Conservation (phyloP, 768 basidiomycete genomes). For the Lentinula raphanica region DNA sequence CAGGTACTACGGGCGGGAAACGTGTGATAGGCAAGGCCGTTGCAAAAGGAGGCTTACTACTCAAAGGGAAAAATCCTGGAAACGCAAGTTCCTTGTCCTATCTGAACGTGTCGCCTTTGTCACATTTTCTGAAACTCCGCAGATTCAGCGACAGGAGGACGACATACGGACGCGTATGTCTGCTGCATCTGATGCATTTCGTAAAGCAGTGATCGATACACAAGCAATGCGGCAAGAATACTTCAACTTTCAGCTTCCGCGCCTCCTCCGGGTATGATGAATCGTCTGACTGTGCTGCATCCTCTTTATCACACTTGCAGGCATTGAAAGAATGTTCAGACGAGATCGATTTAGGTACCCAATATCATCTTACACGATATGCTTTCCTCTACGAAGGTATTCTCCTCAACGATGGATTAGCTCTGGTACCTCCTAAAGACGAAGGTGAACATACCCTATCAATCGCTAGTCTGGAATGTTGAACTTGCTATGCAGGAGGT, state of each 20-base stretch:
- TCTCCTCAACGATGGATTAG: constrained; percentile 82
- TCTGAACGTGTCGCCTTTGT: constrained; percentile 7
- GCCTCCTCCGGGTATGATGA: constrained; percentile 70
- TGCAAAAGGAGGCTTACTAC: constrained; percentile 79
- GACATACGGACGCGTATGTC: constrained; percentile 87
- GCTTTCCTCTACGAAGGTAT: constrained; percentile 92
- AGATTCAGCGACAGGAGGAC: constrained; percentile 93
- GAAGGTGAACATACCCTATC: constrained; percentile 41
- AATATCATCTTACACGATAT: constrained; percentile 94
- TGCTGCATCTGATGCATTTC: constrained; percentile 77
- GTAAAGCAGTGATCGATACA: constrained; percentile 85
- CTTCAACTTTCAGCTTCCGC: constrained; percentile 94
- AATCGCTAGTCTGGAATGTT: background rate
- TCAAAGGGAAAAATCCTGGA: constrained; percentile 91
- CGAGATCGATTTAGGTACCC: constrained; percentile 95
- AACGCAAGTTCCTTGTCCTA: constrained; percentile 42
- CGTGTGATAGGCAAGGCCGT: constrained; percentile 88
- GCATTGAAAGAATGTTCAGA: constrained; percentile 92
- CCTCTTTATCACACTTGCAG: constrained; percentile 31
- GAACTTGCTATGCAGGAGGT: background rate
- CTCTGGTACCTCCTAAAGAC: constrained; percentile 70
- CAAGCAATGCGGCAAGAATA: constrained; percentile 93
- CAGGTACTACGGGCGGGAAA: constrained; percentile 63
- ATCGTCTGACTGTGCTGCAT: background rate
- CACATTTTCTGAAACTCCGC: constrained; percentile 10